Base-by-base conservation (phyloP, 1,284 basidiomycete species). In the Fistulina hepatica region DNA sequence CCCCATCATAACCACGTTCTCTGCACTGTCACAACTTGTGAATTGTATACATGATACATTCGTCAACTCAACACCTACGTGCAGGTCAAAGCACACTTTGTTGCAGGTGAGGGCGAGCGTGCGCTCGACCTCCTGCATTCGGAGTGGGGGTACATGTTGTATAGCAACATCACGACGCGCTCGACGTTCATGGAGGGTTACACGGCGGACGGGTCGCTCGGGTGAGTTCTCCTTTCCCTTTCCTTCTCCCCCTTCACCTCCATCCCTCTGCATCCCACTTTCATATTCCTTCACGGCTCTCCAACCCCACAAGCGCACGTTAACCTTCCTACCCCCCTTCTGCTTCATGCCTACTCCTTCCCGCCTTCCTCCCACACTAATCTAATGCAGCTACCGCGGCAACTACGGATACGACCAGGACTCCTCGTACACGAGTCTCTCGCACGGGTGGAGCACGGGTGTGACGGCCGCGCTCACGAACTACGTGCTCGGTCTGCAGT, bases 91-190 rank as follows among this genome's bases (percentile, higher is more conserved):
- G 69, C 69, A 6, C 69, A 73, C 47, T 71, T 71, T 40, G 57
- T 59, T 10, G 60, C 68, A 0, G 65, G 63, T 6, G 60, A 67
- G 46, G 67, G 64, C 32, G 63, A 54, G 13, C 56, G 64, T n/a
- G 69, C 67, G 2, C 58, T 73, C 50, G 67, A 70, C 42, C 56
- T 73, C 6, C 45, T 73, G 9, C 59, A 57, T 13, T 57, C 59
- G 21, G 62, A 69, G 48, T 71, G 70, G 70, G 69, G 69, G 1
- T 73, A 70, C 47, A 71, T 71, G 64, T 52, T 71, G 16, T 65
- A 68, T 52, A 70, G 67, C 5, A 65, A 66, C 43, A 44, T 69
- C 36, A 67, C 63, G 40, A 67, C 69, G 4, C 62, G 69, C 40
- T 71, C 69, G 6, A 69, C 66, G 2, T 53, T 72, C 8, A 56